Conservation (phyloP, 169 alveolate genomes). For the Fabrea salina region DNA sequence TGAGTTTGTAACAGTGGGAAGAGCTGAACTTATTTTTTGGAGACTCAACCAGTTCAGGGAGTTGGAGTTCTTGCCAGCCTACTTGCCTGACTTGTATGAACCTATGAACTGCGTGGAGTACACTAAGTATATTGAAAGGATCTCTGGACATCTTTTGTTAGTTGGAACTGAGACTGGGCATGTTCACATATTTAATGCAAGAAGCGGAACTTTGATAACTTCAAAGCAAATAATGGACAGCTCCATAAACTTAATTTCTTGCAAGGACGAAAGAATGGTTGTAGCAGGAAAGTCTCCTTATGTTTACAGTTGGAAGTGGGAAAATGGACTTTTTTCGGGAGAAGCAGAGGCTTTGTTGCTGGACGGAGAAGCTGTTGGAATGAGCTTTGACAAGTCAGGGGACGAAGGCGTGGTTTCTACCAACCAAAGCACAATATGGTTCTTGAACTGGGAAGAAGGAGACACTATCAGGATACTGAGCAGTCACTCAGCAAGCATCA, state of each 20-base stretch:
- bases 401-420: constrained; percentile 46
- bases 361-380: constrained; percentile 43
- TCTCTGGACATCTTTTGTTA: background rate
- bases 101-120: background rate
- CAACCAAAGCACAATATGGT: constrained; percentile 53
- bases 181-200: background rate
- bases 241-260: background rate
- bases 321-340: background rate
- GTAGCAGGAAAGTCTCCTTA: constrained; percentile 19
- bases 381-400: constrained; percentile 43
- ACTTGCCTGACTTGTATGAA: no score
- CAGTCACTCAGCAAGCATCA: constrained; percentile 31
- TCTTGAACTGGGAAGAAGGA: constrained; percentile 38
- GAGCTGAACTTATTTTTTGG: background rate
- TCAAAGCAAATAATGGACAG: background rate
- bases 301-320: constrained; percentile 1
- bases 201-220: background rate
- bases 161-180: background rate
- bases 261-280: background rate
- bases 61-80: background rate
- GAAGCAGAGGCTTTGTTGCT: constrained; percentile 17
- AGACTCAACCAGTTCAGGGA: background rate
- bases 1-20: background rate
- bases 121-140: background rate
- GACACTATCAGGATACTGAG: constrained; percentile 37